Base-by-base conservation (phyloP, 2,329 filamentous ascomycete genomes). In the Aspergillus bombycis region DNA sequence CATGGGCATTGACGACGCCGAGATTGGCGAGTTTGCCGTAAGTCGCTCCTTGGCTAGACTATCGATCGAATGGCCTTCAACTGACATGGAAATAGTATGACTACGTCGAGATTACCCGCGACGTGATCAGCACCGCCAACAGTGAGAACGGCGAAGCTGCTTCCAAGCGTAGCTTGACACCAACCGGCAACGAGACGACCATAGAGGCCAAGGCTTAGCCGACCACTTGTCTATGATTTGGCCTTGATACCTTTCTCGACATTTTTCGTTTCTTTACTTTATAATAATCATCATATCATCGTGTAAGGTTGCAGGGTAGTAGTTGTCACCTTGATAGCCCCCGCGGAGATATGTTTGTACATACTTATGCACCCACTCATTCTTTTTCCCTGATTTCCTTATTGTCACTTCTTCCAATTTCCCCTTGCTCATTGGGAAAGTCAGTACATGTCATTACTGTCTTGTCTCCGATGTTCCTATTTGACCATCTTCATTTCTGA, bases 21-120 rank as follows among this genome's bases (percentile, higher is more conserved):
- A 97, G 79, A 92, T 96, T 73, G 93, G 93, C 76, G 93, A 96
- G 81, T 96, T 95, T 76, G 93, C 92, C n/a, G 84, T 86, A 82
- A 76, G 84, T 82, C 60, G 50, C 14, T 28, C 19, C 48, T 36
- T 7, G 4, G 46, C 26, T 23, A 48, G 28, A 11, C 2, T 26
- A 46, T 26, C 16, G 9, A 52, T n/a, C 10, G 4, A 10, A n/a
- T 32, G 2, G 8, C 28, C 38, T 19, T 63, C 63, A 48, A 71
- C 58, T 48, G 23, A 52, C 4, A 30, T 34, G 30, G 12, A 54
- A 57, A 54, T 66, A 85, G 82, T 96, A 96, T 77, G 93, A 96
- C 78, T 96, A 96, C 71, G 92, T 96, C 68, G 93, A 96, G 83
- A 83, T 95, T 68, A 90, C 87, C 23, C 84, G 91, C 66, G 90